Conservation (phyloP, 179 eudicot species). For the Drosera spatulata region DNA sequence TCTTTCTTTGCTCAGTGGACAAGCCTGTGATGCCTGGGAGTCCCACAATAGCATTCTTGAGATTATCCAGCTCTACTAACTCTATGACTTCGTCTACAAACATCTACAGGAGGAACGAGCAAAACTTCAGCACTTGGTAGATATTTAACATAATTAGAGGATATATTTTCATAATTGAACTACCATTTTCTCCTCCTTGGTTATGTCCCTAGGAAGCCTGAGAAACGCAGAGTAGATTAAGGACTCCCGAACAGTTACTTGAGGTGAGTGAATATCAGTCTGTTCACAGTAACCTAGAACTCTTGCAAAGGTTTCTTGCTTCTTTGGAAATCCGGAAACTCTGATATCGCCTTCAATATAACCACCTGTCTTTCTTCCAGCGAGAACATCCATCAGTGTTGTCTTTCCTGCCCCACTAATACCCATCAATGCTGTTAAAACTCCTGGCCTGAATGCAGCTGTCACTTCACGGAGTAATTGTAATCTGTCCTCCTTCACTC, state of each 20-base stretch:
- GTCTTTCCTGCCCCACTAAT: constrained; percentile 94
- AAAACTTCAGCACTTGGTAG: neutral
- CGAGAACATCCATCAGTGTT: constrained; percentile 11
- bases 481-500: constrained; percentile 64
- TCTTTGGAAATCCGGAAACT: constrained; percentile 72
- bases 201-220: constrained; percentile 71
- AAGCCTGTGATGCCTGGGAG: constrained; percentile 77
- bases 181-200: constrained; percentile 78
- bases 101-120: neutral
- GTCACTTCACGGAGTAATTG: constrained; percentile 72
- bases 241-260: constrained; percentile 81
- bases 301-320: constrained; percentile 89
- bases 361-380: constrained; percentile 92
- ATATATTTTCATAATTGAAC: constrained; percentile 3
- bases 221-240: constrained; percentile 89
- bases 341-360: constrained; percentile 74
- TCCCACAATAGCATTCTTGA: constrained; percentile 79
- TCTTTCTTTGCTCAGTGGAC: constrained; percentile 92
- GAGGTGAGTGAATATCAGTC: constrained; percentile 92
- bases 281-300: constrained; percentile 92
- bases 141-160: neutral
- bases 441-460: constrained; percentile 86
- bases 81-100: constrained; percentile 2
- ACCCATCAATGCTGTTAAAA: constrained; percentile 90
- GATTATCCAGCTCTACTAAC: constrained; percentile 60